A percentile compares a stretch with the other conserved stretches of the same genome.
These are phyloP conservation scores for Cercospora sp. DNA, from an alignment of 2,329 filamentous ascomycete species.

Conservation along the genomic window DNA sequence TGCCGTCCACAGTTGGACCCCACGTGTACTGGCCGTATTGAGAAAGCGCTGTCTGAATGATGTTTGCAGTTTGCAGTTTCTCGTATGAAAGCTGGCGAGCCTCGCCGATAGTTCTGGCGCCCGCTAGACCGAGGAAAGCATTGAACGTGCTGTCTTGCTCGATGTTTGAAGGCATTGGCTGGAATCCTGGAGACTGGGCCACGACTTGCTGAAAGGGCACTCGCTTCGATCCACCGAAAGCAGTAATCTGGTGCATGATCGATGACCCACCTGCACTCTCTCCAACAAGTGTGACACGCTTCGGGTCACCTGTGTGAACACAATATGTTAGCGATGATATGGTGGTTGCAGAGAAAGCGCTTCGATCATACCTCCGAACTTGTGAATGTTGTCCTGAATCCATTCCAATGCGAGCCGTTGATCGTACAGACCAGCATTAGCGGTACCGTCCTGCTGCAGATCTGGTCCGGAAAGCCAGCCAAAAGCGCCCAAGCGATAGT, in stretches of 20 bases:
- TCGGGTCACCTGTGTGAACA: conserved; percentile 49
- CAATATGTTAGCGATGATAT: conserved; percentile 2
- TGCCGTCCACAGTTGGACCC: conserved; percentile 51
- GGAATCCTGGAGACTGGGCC: conserved; percentile 49
- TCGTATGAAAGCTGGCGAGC: conserved; percentile 46
- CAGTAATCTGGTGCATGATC: conserved; percentile 58
- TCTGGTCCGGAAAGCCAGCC: conserved; percentile 51
- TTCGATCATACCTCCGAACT: conserved; percentile 54
- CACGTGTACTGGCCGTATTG: conserved; percentile 49
- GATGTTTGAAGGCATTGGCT: conserved; percentile 39
- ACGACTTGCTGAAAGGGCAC: conserved; percentile 50
- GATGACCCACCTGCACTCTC: conserved; percentile 56
- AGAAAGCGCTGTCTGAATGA: conserved; percentile 43
- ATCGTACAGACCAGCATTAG: conserved; percentile 55
- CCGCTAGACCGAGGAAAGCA: conserved; percentile 44
- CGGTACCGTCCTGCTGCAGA: conserved; percentile 44
- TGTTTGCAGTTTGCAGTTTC: conserved; percentile 46
- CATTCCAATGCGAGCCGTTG: conserved; percentile 60
- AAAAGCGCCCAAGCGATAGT: conserved; percentile 53
- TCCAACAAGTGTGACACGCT: conserved; percentile 45
- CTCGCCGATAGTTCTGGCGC: conserved; percentile 48
- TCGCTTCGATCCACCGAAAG: conserved; percentile 46
- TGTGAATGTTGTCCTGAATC: conserved; percentile 46
- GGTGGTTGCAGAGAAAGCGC: background rate
- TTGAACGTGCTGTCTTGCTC: conserved; percentile 45